Evolutionary conservation across 164 flowering plant genomes (phyloP), one percentile per base, ranked within the genome.

Genomic region (Nelumbo lutea): DNA sequence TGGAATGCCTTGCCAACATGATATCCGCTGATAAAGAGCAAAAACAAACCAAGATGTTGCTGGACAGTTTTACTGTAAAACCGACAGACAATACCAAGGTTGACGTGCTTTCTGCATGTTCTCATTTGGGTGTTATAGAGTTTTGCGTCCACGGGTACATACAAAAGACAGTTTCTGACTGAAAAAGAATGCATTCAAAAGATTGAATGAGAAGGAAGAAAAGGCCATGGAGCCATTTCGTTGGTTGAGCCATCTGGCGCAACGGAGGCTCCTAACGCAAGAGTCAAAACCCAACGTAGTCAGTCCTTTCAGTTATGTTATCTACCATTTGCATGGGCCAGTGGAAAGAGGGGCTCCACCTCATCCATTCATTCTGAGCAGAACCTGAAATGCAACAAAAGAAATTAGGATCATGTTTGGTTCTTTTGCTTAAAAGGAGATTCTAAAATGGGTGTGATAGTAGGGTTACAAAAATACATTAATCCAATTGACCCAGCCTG

Each of bases 1-100:
- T 86, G 96, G 92, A 88, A 87, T 77, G 88, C 92, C 1, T 79
- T 88, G 86, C 79, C 88, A 13, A 64, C 77, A 0, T 90, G 90
- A 15, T 86, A 86, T 71, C 27, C 78, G 77, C 73, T 77, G 83
- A 41, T 82, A 80, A 42, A 68, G 61, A 68, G 71, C 45, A 42
- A 65, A 57, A 14, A 58, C 38, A 1, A 67, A 67, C 9, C 52
- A 74, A 73, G 78, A 85, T 86, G 86, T 73, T 85, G 76, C 66
- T 56, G 27, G 76, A 68, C 43, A 65, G 14, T 61, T 5, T 53
- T 51, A 75, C 61, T 1, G 75, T 66, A 11, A 79, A 64, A 68
- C 89, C 87, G n/a, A 81, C 79, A 0, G 88, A 75, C 38, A 77
- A 78, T 11, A 86, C 90, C 2, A 70, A 85, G 82, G 87, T 85